Evolutionary conservation across 2,329 filamentous ascomycete species (phyloP).

Genomic region (Colletotrichum sp.): DNA sequence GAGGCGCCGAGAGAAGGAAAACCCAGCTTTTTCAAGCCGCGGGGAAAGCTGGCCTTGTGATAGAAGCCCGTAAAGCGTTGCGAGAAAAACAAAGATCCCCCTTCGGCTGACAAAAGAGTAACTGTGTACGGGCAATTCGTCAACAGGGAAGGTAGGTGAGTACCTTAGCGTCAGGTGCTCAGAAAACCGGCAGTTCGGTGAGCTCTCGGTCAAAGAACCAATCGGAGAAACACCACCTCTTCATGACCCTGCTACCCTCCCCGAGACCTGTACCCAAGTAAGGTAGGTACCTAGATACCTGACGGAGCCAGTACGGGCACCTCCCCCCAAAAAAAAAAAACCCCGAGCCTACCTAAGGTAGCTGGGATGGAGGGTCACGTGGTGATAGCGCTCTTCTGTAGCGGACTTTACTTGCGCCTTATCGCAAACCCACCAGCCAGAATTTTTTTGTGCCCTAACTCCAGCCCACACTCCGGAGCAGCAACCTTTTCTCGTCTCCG

Average conservation of each 20-base stretch:
- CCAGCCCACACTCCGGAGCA: background rate
- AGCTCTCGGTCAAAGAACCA: background rate
- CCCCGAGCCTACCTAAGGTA: too few relatives aligned
- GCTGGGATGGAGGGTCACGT: background rate
- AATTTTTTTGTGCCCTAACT: conserved; percentile 23
- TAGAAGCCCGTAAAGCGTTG: background rate
- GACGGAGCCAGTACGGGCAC: background rate
- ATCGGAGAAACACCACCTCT: background rate
- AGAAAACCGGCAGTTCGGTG: background rate
- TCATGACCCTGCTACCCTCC: too few relatives aligned
- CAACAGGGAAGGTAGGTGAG: background rate
- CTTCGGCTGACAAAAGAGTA: background rate
- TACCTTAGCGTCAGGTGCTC: background rate
- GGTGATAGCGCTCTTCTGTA: background rate
- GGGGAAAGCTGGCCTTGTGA: background rate
- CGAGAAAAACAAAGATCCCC: background rate
- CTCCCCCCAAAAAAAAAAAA: background rate
- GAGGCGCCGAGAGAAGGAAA: background rate
- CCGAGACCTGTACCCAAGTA: too few relatives aligned
- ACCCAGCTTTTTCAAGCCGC: too few relatives aligned
- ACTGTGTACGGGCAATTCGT: background rate
- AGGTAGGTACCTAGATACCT: background rate
- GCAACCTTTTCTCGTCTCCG: background rate
- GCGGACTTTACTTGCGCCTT: background rate
- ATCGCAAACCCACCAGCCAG: background rate